These are phyloP conservation scores for Salvia sclarea DNA, from an alignment of 305 asterid species.

Conservation along the genomic window DNA sequence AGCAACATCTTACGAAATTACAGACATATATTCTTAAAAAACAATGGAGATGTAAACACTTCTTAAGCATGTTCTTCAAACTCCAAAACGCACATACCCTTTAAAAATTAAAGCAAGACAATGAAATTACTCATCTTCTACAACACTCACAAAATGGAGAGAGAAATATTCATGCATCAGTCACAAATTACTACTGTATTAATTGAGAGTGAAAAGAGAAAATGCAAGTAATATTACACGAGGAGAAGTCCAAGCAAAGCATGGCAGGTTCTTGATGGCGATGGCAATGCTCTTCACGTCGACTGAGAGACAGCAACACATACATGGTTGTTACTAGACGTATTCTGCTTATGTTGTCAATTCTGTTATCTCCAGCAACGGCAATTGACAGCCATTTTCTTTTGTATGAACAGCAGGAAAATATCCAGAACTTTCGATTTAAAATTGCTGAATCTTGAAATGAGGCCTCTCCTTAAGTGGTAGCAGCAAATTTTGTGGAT, in stretches of 20 bases:
- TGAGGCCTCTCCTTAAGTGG: not conserved
- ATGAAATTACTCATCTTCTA: not conserved
- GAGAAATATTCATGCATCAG: too few species aligned
- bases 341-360: slow-evolving; percentile 5
- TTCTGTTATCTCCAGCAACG: slow-evolving; percentile 27
- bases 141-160: not conserved
- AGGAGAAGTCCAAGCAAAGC: not conserved
- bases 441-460: not conserved
- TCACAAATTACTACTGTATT: too few species aligned
- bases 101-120: not conserved
- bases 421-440: not conserved
- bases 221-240: too few species aligned
- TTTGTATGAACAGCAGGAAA: not conserved
- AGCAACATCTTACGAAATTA: too few species aligned
- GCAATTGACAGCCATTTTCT: slow-evolving; percentile 17
- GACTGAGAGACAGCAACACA: not conserved
- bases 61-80: too few species aligned
- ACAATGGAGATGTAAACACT: too few species aligned
- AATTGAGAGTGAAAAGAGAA: too few species aligned
- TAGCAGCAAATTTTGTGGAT: not conserved
- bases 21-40: too few species aligned
- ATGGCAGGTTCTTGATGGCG: not conserved
- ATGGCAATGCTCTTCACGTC: not conserved
- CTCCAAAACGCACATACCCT: too few species aligned
- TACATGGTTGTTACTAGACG: not conserved